Evolutionary conservation across 2,329 filamentous ascomycete species (phyloP), one percentile per base, ranked within the genome.

Genomic region (Xylariaceae sp.): DNA sequence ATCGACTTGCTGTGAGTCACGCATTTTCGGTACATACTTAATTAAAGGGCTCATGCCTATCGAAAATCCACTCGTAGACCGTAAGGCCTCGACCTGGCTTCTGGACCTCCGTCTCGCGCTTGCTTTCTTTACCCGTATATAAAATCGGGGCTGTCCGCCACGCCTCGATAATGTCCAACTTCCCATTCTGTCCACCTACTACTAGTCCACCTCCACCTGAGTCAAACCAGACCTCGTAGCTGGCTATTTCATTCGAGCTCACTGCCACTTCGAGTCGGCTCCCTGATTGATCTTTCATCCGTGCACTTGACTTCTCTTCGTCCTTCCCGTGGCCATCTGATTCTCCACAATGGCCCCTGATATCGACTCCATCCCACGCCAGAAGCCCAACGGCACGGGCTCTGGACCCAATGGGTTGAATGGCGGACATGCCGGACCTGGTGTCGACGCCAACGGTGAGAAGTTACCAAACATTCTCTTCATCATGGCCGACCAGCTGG

Each of bases 401-500:
- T 34, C 41, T 30, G 40, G 48, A 41, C 42, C 34, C 30, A 59
- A 43, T 26, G 36, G 23, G 31, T 27, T 23, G 18, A 36, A 31
- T 19, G 40, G 33, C n/a, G n/a, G n/a, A n/a, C n/a, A n/a, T 9
- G 29, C 30, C 9, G 13, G 17, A 12, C 11, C 34, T 15, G 16
- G 19, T 15, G 14, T 9, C 5, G 15, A n/a, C 21, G 9, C 15
- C 15, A 28, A 13, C 5, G n/a, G 8, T 8, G 35, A 42, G 12
- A 69, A 69, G 51, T 74, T 73, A 59, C 84, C 84, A 45, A 89
- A 89, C 64, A 85, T 90, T 51, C 72, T 89, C 32, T 95, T 92
- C 71, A 94, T 96, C 68, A 95, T 96, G 88, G 89, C 89, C 38
- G 89, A 96, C 66, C 89, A 96, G 69, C 79, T 96, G 62, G 85